Evolutionary conservation across 306 rosid species (phyloP), one percentile per base, ranked within the genome.

Genomic region (Corylus americana): DNA sequence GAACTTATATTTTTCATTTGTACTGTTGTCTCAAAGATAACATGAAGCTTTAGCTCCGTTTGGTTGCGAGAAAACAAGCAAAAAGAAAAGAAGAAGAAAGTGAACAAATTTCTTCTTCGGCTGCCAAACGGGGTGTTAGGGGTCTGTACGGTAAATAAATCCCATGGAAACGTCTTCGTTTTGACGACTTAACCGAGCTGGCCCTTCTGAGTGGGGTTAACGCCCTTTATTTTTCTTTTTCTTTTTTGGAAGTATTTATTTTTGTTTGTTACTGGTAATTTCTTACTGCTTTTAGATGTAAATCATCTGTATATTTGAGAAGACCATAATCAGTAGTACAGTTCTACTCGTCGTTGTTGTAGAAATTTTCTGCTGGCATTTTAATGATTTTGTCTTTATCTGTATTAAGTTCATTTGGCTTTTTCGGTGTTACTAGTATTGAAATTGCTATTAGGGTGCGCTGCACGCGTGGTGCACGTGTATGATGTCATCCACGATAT

Each of bases 301-400:
- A 37, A 11, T 57, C 7, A 25, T 10, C 66, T 11, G 3, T 42
- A 18, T 44, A 44, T 54, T 55, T 48, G 78, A 42, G 31, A 79
- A 55, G 81, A 54, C 42, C 27, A 68, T n/a, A 13, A 11, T 11
- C 57, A 55, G 37, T 75, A 8, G 12, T 70, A 44, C n/a, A 6
- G 78, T 31, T 8, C n/a, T 74, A n/a, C 6, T 39, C 7, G 20
- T 25, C 1, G 11, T 5, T 42, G 44, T 13, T n/a, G 27, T 37
- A 49, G 5, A 68, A 50, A 29, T 70, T 42, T 73, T 44, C 74
- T 62, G 49, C 61, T 62, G 69, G 49, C 55, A 48, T 51, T 58
- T 70, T 55, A 39, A 81, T 49, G 58, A n/a, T 45, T 70, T 85
- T 85, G 83, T 85, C 88, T 12, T 10, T 53, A 20, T 77, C 18